Conservation (phyloP, 2,329 filamentous ascomycete genomes). For the Pseudocercospora musae region DNA sequence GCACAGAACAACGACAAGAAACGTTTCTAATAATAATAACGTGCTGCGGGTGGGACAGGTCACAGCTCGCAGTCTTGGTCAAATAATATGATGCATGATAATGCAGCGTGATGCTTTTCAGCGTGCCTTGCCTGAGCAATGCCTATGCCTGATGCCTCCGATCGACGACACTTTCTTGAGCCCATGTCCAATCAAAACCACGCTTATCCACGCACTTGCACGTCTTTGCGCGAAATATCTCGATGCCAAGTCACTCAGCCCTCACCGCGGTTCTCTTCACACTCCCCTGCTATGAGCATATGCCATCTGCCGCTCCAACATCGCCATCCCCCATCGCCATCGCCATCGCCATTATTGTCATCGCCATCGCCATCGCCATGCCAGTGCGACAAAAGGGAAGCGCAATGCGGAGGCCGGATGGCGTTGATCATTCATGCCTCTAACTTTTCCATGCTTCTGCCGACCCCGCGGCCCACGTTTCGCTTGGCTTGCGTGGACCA, state of each 20-base stretch:
- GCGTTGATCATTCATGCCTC: constrained; percentile 1
- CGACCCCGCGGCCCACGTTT: background rate
- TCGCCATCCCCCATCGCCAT: too few species aligned
- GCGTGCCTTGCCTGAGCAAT: background rate
- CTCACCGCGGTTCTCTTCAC: background rate
- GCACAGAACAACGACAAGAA: background rate
- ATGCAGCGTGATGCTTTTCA: background rate
- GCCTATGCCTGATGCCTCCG: too few species aligned
- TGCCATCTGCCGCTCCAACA: background rate
- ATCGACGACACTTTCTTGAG: background rate
- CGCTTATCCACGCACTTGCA: background rate
- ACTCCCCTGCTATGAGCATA: background rate
- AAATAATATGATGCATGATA: too few species aligned
- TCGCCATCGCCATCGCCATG: too few species aligned
- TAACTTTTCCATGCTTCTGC: background rate
- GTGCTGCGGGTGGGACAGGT: background rate
- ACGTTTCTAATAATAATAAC: too few species aligned
- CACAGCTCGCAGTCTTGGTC: background rate
- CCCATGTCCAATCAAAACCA: background rate
- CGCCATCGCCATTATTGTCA: too few species aligned
- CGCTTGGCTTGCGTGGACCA: background rate
- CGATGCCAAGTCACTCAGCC: background rate
- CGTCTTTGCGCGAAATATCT: background rate
- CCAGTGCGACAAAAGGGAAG: too few species aligned
- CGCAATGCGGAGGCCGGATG: background rate